A percentile compares a stretch with the other conserved stretches of the same genome.
Evolutionary conservation across 345 rosid genomes (phyloP).

Genomic region (Gossypium rotundifolium): DNA sequence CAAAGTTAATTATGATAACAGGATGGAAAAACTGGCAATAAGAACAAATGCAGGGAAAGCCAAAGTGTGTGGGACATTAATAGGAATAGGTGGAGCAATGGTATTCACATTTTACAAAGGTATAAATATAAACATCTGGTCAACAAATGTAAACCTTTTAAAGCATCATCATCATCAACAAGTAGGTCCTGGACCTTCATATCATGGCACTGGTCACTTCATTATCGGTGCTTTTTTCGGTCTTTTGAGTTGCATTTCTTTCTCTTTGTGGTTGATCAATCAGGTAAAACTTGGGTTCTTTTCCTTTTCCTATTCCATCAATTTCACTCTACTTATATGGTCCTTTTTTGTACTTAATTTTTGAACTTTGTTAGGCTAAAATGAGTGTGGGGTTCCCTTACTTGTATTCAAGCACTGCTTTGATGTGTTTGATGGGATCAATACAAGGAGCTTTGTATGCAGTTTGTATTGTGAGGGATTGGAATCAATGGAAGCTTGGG

Average conservation of each 20-base stretch:
- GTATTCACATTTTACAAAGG: constrained; percentile 54
- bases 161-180: constrained; percentile 11
- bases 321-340: neutral
- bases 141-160: constrained; percentile 35
- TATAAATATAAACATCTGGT: constrained; percentile 18
- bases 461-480: constrained; percentile 36
- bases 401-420: constrained; percentile 41
- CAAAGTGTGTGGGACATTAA: constrained; percentile 45
- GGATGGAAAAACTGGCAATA: constrained; percentile 41
- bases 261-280: constrained; percentile 27
- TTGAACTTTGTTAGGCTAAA: constrained; percentile 28
- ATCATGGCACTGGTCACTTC: neutral
- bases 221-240: constrained; percentile 25
- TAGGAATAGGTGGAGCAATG: constrained; percentile 56
- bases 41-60: constrained; percentile 34
- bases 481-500: constrained; percentile 52
- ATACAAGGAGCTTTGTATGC: constrained; percentile 33
- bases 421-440: constrained; percentile 39
- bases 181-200: neutral
- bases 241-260: constrained; percentile 23
- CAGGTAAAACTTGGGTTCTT: constrained; percentile 17
- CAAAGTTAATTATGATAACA: neutral
- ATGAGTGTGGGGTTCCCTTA: constrained; percentile 40
- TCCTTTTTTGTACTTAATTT: neutral
- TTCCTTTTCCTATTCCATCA: neutral